A percentile compares a stretch with the other conserved stretches of the same genome.
Conservation (phyloP, 2,329 filamentous ascomycete species). For the Fusarium temperatum region DNA sequence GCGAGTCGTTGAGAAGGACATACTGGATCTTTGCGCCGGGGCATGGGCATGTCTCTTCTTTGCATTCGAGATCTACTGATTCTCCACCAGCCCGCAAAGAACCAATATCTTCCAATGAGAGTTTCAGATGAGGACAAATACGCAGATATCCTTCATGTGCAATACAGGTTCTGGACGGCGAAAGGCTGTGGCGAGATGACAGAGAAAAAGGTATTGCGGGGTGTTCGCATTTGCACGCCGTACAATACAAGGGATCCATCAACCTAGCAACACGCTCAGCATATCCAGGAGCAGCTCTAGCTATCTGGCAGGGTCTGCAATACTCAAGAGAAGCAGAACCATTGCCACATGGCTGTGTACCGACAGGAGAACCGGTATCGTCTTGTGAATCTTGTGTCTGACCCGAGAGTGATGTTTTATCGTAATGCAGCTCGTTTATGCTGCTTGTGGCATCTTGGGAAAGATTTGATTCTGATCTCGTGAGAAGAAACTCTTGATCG, state of each 20-base stretch:
- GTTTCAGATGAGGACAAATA: not conserved
- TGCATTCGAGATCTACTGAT: not conserved
- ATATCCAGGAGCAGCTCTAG: not conserved
- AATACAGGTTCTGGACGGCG: not conserved
- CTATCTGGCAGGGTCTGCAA: not conserved
- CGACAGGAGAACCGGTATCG: accelerated
- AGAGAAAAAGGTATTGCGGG: not conserved
- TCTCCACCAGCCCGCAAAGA: not conserved
- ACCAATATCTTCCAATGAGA: not conserved
- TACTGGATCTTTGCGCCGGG: not conserved
- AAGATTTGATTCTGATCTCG: not conserved
- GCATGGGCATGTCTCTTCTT: not conserved
- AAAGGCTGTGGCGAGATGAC: not conserved
- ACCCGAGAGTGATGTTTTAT: not conserved
- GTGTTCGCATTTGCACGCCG: not conserved
- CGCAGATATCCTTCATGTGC: not conserved
- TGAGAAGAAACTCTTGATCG: not conserved
- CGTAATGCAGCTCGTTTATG: not conserved
- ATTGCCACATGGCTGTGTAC: not conserved
- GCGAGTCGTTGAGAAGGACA: too few relatives aligned
- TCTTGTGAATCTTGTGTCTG: not conserved
- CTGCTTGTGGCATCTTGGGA: not conserved
- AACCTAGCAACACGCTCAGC: not conserved
- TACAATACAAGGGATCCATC: not conserved
- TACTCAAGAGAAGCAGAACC: not conserved